Evolutionary conservation across 108 stramenopile genomes (phyloP), one percentile per base, ranked within the genome.

Genomic region (Conticribra weissflogii): DNA sequence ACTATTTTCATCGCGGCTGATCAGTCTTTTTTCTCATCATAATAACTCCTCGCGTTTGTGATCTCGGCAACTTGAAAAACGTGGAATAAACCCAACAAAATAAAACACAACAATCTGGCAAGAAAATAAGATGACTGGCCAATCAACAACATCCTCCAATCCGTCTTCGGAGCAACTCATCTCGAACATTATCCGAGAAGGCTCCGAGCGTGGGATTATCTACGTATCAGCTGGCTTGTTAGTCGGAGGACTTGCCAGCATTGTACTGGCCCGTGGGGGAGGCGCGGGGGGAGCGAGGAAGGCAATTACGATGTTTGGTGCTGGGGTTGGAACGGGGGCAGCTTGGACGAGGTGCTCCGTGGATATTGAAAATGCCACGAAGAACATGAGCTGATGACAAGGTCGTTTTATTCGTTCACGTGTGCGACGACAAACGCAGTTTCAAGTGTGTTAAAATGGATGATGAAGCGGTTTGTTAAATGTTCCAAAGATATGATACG

Each of bases 331-430:
- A 17, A 65, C 59, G 21, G 81, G 81, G 12, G 65, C 77, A 24
- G 81, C 81, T 12, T 82, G 81, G 81, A 78, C 72, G 7, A 57
- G 72, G 49, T 78, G 76, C 72, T 78, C 76, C 12, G 78, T 82
- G 29, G 81, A 82, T 62, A 78, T 82, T 27, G 81, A 82, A 25
- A 72, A 82, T 64, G 76, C 77, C 50, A 46, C 77, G 28, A 76
- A 74, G 54, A 48, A 58, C 18, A 79, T 79, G 71, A 66, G 68
- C 36, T 79, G 46, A 53, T 25, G 15, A n/a, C 5, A 1, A 0
- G 18, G n/a, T 36, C 29, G 31, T 17, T 24, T 19, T 22, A 15
- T 23, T 17, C 12, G 8, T 41, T 41, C 12, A 12, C 12, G 36
- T 41, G 36, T 41, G 36, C 12, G 36, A 12, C 12, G 36, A n/a